Percentiles rank a stretch among this genome's conserved stretches.
Conservation (phyloP, 1,284 basidiomycete species). For the Sporisorium sorghi region DNA sequence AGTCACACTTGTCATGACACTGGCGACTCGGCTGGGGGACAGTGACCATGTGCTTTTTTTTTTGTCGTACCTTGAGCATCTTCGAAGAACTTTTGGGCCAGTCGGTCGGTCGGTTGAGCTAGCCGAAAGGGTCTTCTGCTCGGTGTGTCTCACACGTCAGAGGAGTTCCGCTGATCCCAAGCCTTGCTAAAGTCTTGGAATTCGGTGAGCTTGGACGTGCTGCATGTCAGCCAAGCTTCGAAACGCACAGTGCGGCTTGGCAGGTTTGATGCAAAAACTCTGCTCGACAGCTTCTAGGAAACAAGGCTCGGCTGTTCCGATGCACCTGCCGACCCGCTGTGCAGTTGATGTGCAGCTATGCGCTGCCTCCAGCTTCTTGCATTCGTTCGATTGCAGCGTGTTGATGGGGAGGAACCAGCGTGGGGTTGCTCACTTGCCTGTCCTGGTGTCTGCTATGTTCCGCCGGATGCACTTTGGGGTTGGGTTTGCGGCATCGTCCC, state of each 20-base stretch:
- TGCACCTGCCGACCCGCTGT: background rate
- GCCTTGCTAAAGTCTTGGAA: too few species aligned
- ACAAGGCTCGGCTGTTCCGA: background rate
- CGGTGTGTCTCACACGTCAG: background rate
- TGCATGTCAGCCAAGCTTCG: background rate
- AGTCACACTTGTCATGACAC: too few species aligned
- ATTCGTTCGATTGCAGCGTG: background rate
- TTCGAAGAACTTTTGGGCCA: too few species aligned
- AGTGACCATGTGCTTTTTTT: too few species aligned
- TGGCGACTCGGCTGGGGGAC: too few species aligned
- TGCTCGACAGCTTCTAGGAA: background rate
- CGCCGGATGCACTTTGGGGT: background rate
- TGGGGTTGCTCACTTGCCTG: background rate
- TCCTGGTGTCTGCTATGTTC: background rate
- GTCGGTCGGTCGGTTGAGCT: background rate
- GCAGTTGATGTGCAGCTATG: background rate
- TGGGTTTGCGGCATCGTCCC: background rate
- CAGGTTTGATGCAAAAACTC: background rate
- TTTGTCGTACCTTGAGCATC: too few species aligned
- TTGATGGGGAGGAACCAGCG: background rate
- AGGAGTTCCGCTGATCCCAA: background rate
- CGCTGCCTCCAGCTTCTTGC: background rate
- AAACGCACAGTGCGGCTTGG: conserved; percentile 1
- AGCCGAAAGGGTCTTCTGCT: background rate
- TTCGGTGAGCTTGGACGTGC: background rate